phyloP scores from a whole-genome alignment of 805 yeast species.

The Starmerella vaccinii region DNA sequence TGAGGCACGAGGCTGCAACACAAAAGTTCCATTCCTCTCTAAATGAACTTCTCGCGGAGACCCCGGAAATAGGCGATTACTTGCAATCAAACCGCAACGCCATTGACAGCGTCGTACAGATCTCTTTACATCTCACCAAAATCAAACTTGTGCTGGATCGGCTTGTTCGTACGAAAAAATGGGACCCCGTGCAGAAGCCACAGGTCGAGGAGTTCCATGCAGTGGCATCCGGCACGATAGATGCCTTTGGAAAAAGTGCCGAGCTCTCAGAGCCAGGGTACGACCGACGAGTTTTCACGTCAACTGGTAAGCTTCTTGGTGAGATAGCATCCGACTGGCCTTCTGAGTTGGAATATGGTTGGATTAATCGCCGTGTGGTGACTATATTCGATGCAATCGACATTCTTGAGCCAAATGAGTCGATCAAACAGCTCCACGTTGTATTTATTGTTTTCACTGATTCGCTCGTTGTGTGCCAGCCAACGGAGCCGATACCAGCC shows the following conservation, averaged over 20 bases:
- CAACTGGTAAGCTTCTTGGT: constrained; percentile 62
- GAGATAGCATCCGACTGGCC: constrained; percentile 88
- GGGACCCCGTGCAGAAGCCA: constrained; percentile 24
- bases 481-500: constrained; percentile 39
- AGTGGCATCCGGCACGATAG: constrained; percentile 54
- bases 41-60: constrained; percentile 31
- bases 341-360: constrained; percentile 69
- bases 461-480: constrained; percentile 49
- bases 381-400: constrained; percentile 50
- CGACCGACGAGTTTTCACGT: constrained; percentile 35
- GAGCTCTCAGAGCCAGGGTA: constrained; percentile 36
- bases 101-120: constrained; percentile 52
- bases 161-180: constrained; percentile 39
- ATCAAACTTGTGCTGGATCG: constrained; percentile 59
- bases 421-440: constrained; percentile 33
- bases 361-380: constrained; percentile 78
- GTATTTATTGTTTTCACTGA: constrained; percentile 75
- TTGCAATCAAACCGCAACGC: constrained; percentile 22
- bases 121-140: constrained; percentile 61
- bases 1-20: constrained; percentile 89
- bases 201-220: constrained; percentile 36
- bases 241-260: constrained; percentile 48
- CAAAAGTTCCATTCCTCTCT: constrained; percentile 46
- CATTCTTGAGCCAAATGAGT: constrained; percentile 26
- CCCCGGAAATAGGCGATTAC: constrained; percentile 34